Base-by-base conservation (phyloP, 805 yeast species). In the Pichia gijzeniarum region DNA sequence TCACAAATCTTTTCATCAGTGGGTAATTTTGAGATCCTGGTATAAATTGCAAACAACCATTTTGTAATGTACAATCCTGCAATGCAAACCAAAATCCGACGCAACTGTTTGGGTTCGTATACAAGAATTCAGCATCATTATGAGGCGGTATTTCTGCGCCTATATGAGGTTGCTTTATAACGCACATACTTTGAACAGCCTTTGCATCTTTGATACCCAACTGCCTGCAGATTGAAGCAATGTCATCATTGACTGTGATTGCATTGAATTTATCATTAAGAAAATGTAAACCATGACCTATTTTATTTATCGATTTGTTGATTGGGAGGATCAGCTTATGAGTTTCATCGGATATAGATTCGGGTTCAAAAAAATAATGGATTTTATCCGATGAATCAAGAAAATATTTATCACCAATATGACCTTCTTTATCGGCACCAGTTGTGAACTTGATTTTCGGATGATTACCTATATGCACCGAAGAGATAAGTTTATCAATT, bases 81-180 rank as follows among this genome's bases (percentile, higher is more conserved):
- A 85, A 62, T 0, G 93, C 90, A 57, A 79, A 77, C 95, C 95
- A 85, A 58, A 82, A 85, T 2, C 95, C 95, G 34, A 84, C 60
- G 1, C 89, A 87, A 2, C 77, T 65, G 42, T 74, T 80, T 3
- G 95, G 95, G 16, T 77, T 67, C 0, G 93, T 85, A 61, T 70
- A 85, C 21, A 85, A 67, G 53, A 85, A 85, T 2, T 79, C 78
- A 2, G 79, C 88, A 59, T 85, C 95, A 44, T 81, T 84, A 55
- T 85, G 95, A 1, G 84, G 68, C 3, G 91, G 91, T 1, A 85
- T 95, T 33, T 77, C 80, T 3, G 80, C 82, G 4, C 84, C 84
- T 35, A 78, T 78, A 43, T 75, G 77, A 0, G 91, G 88, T 56
- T 85, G 91, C 57, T 85, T 85, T 63, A 85, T 80, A 33, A 85